Evolutionary conservation across 1,139 yeast genomes (phyloP), one percentile per base, ranked within the genome.

Genomic region (Debaryomycetaceae sp.): DNA sequence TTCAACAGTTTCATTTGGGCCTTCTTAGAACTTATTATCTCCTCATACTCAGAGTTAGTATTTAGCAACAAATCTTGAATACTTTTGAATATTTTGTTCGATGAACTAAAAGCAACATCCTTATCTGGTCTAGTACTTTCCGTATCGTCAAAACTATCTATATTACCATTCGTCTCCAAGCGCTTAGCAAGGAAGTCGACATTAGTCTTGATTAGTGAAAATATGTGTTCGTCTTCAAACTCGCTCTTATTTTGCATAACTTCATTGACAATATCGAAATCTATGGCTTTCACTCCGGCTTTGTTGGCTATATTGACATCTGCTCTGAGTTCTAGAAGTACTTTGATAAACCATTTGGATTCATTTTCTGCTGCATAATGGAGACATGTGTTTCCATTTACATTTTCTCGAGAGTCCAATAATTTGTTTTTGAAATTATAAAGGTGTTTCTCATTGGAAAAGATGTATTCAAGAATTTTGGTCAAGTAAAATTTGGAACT

Each of bases 281-380:
- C 98, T 13, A 74, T 66, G 2, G 98, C 95, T 45, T 87, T 79
- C 28, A 89, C 73, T 0, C 96, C 96, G 6, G 91, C 84, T 39
- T 87, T 83, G 57, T 92, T 94, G 4, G 89, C 77, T 34, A 87
- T 70, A 31, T 73, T 72, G 3, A 87, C 79, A 55, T 89, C 94
- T 1, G 98, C 98, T 26, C 94, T 92, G 35, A 92, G 81, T 48
- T 85, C 95, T 17, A 92, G 58, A 40, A 92, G 71, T 40, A 88
- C 81, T 44, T 85, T 88, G 16, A 88, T 86, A 45, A 92, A 81
- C 63, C 91, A 82, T 48, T 78, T 80, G 51, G 86, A 83, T 24
- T 96, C 97, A 38, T 83, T 76, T 54, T 95, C 83, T 0, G 96
- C 94, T 0, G 98, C 97, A 44, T 89, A 79, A 58, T 91, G 95